Evolutionary conservation across 2,329 filamentous ascomycete genomes (phyloP).

Genomic region (Acrodontium crateriforme): DNA sequence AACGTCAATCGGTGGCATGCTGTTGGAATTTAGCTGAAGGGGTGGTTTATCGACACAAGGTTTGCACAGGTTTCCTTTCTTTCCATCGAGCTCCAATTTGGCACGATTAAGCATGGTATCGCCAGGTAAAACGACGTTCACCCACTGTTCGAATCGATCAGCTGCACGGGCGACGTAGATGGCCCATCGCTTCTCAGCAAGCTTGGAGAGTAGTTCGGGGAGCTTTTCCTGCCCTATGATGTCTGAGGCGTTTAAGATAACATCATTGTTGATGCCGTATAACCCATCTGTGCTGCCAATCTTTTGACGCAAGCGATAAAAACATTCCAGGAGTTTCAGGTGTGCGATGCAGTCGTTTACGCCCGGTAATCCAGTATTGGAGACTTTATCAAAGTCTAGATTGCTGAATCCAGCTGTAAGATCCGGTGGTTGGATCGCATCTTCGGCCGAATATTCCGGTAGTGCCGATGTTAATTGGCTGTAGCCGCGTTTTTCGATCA

Average conservation of each 20-base stretch:
- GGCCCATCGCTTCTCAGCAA: slow-evolving; percentile 62
- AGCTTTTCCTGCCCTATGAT: slow-evolving; percentile 16
- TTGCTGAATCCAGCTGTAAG: slow-evolving; percentile 18
- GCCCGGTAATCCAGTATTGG: slow-evolving; percentile 24
- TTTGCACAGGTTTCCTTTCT: slow-evolving; percentile 8
- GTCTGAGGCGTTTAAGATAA: slow-evolving; percentile 15
- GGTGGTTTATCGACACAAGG: slow-evolving; percentile 1
- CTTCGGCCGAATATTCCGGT: slow-evolving; percentile 12
- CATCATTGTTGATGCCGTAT: slow-evolving; percentile 41
- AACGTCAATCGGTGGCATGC: slow-evolving; percentile 40
- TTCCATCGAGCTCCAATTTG: slow-evolving; percentile 5
- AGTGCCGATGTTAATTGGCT: slow-evolving; percentile 7
- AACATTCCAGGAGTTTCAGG: slow-evolving; percentile 55
- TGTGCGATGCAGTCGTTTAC: slow-evolving; percentile 54
- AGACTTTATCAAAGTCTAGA: slow-evolving; percentile 18
- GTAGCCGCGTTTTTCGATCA: no score
- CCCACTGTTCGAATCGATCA: slow-evolving; percentile 56
- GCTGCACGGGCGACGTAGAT: slow-evolving; percentile 55
- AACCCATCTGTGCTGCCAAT: slow-evolving; percentile 53
- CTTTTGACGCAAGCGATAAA: slow-evolving; percentile 53
- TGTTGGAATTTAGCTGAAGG: slow-evolving; percentile 5
- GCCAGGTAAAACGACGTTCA: slow-evolving; percentile 27
- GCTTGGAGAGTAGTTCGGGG: slow-evolving; percentile 29
- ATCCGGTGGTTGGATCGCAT: slow-evolving; percentile 13
- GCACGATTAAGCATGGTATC: slow-evolving; percentile 4